Base-by-base conservation (phyloP, 1,284 basidiomycete species). In the Pholiota adiposa region DNA sequence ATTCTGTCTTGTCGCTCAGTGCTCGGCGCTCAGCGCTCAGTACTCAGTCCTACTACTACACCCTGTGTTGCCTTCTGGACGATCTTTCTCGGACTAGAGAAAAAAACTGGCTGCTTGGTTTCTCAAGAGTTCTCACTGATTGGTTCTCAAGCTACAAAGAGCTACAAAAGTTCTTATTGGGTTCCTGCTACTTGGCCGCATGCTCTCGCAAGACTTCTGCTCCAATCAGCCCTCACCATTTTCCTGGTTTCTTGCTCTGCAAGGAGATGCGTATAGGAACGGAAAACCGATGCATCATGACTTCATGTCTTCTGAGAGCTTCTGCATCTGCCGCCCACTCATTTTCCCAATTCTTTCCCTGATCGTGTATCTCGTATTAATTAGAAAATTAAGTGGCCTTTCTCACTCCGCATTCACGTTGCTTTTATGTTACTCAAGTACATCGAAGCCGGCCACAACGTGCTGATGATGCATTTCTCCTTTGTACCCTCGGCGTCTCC, bases 321-420 rank as follows among this genome's bases (percentile, higher is more conserved):
- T 27, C 11, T 27, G 4, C 9, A 46, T 16, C n/a, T 46, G 43
- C 23, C 7, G 12, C 21, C 5, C 21, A 12, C 21, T 25, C 43
- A 46, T 46, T 27, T 46, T 16, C 18, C 23, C 25, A 46, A 21
- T 5, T 46, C 44, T 27, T 27, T 46, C 23, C 44, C 23, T 46
- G 44, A 27, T 23, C 44, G 44, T 46, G 23, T 27, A 46, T 46
- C 44, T 46, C 23, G 44, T 27, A 23, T 5, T 23, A 46, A 27
- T 46, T 46, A 25, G 23, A 46, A 46, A 25, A 46, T 46, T 23
- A 46, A 25, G 9, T 27, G 44, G 7, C 4, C 23, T 6, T 46
- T 46, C 44, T 46, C 44, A 46, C 44, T 46, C 44, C 44, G 23
- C 44, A 46, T 27, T 46, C 44, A 46, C 44, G 44, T 27, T 27